Evolutionary conservation across 2,329 filamentous ascomycete genomes (phyloP).

Genomic region (Tolypocladium tundrense): DNA sequence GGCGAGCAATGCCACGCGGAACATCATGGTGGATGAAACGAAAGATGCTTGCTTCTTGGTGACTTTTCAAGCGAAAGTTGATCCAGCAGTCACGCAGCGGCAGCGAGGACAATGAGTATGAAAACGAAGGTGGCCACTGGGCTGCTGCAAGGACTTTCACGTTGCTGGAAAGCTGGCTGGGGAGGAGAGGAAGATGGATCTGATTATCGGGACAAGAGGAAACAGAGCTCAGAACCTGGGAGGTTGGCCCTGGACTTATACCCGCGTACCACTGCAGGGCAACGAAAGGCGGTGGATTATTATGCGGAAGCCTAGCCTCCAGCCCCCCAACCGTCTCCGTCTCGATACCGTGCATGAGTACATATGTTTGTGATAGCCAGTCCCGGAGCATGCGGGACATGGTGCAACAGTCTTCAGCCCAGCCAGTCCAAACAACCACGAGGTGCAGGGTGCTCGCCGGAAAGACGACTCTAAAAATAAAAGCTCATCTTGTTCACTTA

Average conservation of each 20-base stretch:
- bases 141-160: not conserved
- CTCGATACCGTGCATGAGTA: slow-evolving; percentile 2
- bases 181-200: not conserved
- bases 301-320: not conserved
- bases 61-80: not conserved
- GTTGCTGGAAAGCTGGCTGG: not conserved
- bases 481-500: not conserved
- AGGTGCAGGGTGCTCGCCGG: not conserved
- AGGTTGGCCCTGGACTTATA: slow-evolving; percentile 1
- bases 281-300: not conserved
- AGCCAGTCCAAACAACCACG: not conserved
- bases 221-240: not conserved
- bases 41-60: not conserved
- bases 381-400: not conserved
- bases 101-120: not conserved
- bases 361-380: not conserved
- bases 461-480: not conserved
- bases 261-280: not conserved
- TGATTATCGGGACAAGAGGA: not conserved
- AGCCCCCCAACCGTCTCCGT: not conserved
- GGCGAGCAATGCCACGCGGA: slow-evolving; percentile 3
- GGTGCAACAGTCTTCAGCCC: not conserved
- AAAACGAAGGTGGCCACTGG: not conserved
- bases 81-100: not conserved
- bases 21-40: slow-evolving; percentile 1